phyloP scores from a whole-genome alignment of 305 asterid genomes.

The Fraxinus sp. region DNA sequence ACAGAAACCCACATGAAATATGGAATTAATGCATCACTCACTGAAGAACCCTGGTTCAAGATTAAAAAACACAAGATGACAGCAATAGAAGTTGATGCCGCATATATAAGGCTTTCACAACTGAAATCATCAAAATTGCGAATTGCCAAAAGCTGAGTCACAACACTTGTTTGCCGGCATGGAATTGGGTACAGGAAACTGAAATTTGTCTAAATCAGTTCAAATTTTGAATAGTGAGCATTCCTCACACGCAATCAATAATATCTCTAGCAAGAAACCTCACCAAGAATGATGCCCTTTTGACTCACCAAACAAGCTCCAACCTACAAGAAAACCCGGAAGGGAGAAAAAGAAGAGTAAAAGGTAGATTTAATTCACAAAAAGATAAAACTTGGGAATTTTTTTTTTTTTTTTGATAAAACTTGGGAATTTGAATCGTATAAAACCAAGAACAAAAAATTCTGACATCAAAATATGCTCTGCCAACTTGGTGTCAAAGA shows the following conservation, averaged over 20 bases:
- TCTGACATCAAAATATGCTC: not conserved
- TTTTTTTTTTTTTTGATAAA: not conserved
- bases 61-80: not conserved
- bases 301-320: slow-evolving; percentile 98
- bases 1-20: not conserved
- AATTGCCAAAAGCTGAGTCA: not conserved
- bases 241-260: not conserved
- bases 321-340: slow-evolving; percentile 42
- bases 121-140: not conserved
- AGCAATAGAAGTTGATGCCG: not conserved
- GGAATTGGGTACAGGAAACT: not conserved
- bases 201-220: not conserved
- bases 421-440: not conserved
- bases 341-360: not conserved
- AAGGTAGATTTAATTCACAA: not conserved
- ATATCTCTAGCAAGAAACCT: slow-evolving; percentile 29
- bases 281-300: slow-evolving; percentile 82
- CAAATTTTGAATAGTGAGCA: not conserved
- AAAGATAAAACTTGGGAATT: not conserved
- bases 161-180: not conserved
- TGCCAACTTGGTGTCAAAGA: not conserved
- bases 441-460: not conserved
- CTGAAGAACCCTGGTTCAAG: not conserved
- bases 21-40: not conserved
- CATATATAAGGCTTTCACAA: not conserved